Conservation (phyloP, 2,329 filamentous ascomycete species). For the Beauveria asiatica region DNA sequence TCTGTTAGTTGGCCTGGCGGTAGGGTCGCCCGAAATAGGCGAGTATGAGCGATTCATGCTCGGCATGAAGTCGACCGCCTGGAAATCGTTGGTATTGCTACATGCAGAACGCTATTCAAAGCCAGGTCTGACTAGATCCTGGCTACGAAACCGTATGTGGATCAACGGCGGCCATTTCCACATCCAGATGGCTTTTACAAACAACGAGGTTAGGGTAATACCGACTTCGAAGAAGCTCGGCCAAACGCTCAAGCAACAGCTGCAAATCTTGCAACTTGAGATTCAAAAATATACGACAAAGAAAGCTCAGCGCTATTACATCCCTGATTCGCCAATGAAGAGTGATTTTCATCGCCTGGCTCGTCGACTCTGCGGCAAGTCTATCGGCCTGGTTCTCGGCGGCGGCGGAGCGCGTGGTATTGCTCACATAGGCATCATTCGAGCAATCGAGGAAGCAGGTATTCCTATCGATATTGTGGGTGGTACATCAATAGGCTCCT, state of each 20-base stretch:
- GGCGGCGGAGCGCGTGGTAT: conserved; percentile 90
- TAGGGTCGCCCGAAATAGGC: conserved; percentile 81
- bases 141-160: conserved; percentile 91
- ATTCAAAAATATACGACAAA: conserved; percentile 97
- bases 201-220: conserved; percentile 67
- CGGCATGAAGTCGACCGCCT: conserved; percentile 92
- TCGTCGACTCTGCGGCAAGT: conserved; percentile 83
- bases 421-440: conserved; percentile 86
- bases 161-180: conserved; percentile 98
- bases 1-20: conserved; percentile 81
- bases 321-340: conserved; percentile 86
- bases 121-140: conserved; percentile 76
- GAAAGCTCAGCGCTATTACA: conserved; percentile 87
- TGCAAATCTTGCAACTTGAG: conserved; percentile 90
- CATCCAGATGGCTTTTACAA: conserved; percentile 86
- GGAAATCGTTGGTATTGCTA: conserved; percentile 83
- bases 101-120: conserved; percentile 83
- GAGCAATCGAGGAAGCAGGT: conserved; percentile 89
- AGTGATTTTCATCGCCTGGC: conserved; percentile 94
- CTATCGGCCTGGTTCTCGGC: conserved; percentile 86
- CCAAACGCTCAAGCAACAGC: conserved; percentile 78
- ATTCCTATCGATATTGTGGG: conserved; percentile 94
- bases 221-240: conserved; percentile 70
- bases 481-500: conserved; percentile 91
- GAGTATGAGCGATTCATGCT: conserved; percentile 96